Base-by-base conservation (phyloP, 768 basidiomycete genomes). In the Jaapia argillacea region DNA sequence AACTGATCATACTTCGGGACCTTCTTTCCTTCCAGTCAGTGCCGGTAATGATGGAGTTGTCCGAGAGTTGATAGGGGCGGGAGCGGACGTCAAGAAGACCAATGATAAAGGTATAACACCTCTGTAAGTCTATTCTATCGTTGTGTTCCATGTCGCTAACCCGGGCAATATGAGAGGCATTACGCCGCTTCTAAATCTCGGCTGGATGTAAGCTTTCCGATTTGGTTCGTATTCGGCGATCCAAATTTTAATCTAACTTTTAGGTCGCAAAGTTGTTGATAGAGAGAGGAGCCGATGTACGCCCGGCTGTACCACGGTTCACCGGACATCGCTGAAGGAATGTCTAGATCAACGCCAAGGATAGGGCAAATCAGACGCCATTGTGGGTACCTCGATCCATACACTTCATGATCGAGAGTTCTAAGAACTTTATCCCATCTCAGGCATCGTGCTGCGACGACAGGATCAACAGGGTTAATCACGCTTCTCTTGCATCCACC, bases 381-480 rank as follows among this genome's bases (percentile, higher is more conserved):
- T 71, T 99, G 81, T 91, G 54, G 41, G 85, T 59, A n/a, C n/a
- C n/a, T n/a, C n/a, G n/a, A n/a, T n/a, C n/a, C n/a, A n/a, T n/a
- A n/a, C n/a, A n/a, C 40, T 18, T 46, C 51, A 27, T 27, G 14
- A 21, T 2, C 26, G 31, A 23, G 18, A 16, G 40, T 21, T 5
- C 44, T 42, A 20, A 24, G n/a, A 38, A 2, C 18, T 48, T 47
- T 39, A 14, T 36, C 25, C 20, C 7, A 42, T 50, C 44, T 31
- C 50, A 93, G 89, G 41, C 96, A 99, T 64, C 85, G 96, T 47
- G 96, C 96, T 38, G 90, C 93, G 7, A 93, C 96, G 5, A 97
- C 88, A 12, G 96, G 96, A 24, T 90, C 91, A 20, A 78, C 79
- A 6, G 88, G 88, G 5, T 94, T 98, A 59, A 76, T 98, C 44